Evolutionary conservation across 768 basidiomycete species (phyloP).

Genomic region (Suillus occidentalis): DNA sequence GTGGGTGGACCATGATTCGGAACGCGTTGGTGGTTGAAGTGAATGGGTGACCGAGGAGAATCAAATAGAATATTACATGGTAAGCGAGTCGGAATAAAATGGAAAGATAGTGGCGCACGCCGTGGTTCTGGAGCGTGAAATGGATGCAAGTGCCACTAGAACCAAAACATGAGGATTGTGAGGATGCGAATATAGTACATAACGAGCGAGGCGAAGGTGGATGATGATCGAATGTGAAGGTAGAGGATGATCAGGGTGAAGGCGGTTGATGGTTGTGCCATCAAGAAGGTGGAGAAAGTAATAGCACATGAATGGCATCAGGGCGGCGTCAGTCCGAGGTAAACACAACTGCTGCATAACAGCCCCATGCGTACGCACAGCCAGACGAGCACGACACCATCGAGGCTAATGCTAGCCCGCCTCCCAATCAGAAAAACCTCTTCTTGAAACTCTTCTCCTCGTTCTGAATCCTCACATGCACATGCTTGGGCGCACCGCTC

Average conservation of each 20-base stretch:
- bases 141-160: slow-evolving; percentile 4
- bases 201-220: slow-evolving; percentile 1
- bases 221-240: slow-evolving; percentile 2
- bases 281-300: neutral
- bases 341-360: neutral
- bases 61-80: neutral
- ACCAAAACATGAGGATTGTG: slow-evolving; percentile 5
- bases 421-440: slow-evolving; percentile 59
- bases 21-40: neutral
- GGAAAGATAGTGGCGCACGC: slow-evolving; percentile 4
- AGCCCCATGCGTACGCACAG: neutral
- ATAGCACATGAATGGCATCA: neutral
- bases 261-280: neutral
- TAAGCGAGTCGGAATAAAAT: slow-evolving; percentile 1
- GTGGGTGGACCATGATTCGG: neutral
- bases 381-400: neutral
- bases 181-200: neutral
- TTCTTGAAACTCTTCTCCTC: slow-evolving; percentile 76
- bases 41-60: neutral
- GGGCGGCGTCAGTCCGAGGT: neutral
- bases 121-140: neutral
- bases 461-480: slow-evolving; percentile 70
- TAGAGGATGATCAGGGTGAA: slow-evolving; percentile 1
- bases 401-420: neutral
- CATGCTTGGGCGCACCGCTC: slow-evolving; percentile 51